These are phyloP conservation scores for Thermomucor indicae-seudaticae DNA, from an alignment of 371 early-diverging fungal species.

Conservation along the genomic window DNA sequence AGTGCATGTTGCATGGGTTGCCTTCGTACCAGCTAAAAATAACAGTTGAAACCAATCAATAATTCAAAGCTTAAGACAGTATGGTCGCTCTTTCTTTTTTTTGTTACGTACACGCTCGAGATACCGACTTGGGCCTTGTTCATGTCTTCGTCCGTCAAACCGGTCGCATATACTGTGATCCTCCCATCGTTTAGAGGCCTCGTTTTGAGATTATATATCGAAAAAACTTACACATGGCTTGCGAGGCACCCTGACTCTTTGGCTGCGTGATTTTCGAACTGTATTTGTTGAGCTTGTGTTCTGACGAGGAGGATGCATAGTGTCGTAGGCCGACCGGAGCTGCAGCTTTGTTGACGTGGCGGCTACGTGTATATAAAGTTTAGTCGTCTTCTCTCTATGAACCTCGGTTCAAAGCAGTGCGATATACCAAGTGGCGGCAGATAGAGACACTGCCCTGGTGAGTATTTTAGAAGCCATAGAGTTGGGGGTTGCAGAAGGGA, in stretches of 20 bases:
- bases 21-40: slow-evolving; percentile 91
- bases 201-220: too few relatives aligned
- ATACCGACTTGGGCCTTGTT: slow-evolving; percentile 91
- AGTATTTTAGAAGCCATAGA: slow-evolving; percentile 1
- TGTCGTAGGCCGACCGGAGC: slow-evolving; percentile 32
- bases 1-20: slow-evolving; percentile 99
- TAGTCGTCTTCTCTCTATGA: too few relatives aligned
- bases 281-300: slow-evolving; percentile 65
- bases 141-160: slow-evolving; percentile 79
- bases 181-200: too few relatives aligned
- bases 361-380: too few relatives aligned
- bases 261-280: slow-evolving; percentile 88
- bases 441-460: too few relatives aligned
- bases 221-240: slow-evolving; percentile 93
- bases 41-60: slow-evolving; percentile 1
- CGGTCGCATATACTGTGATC: slow-evolving; percentile 87
- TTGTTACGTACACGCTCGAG: slow-evolving; percentile 72
- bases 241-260: slow-evolving; percentile 91
- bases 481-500: not conserved
- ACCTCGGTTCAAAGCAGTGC: too few relatives aligned
- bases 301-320: slow-evolving; percentile 37
- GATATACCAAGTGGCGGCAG: too few relatives aligned
- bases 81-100: not conserved
- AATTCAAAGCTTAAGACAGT: slow-evolving; percentile 10
- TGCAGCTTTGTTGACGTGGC: too few relatives aligned